These are phyloP conservation scores for Fraxinus cuspidata DNA, from an alignment of 257 asterid genomes.

Conservation along the genomic window DNA sequence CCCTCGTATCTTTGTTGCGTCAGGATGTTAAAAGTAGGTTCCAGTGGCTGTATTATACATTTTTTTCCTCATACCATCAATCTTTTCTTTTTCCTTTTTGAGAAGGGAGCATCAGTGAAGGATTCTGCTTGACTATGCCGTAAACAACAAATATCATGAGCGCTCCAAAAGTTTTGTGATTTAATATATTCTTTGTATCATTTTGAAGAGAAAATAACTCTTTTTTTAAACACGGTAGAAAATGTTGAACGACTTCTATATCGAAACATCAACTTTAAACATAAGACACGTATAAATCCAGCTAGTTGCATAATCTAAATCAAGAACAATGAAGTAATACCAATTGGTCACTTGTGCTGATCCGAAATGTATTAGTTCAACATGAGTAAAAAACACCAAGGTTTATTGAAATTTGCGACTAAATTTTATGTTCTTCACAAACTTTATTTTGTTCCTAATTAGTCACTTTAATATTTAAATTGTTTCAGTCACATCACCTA, in stretches of 20 bases:
- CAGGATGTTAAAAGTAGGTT: conserved; percentile 92
- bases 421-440: neutral
- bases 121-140: neutral
- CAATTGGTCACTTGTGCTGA: neutral
- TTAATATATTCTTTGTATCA: neutral
- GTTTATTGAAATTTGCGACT: neutral
- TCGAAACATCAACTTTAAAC: neutral
- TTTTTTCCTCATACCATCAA: neutral
- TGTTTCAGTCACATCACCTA: neutral
- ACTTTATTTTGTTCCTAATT: neutral
- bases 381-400: neutral
- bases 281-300: neutral
- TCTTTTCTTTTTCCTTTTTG: neutral
- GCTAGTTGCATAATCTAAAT: neutral
- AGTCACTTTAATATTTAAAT: neutral
- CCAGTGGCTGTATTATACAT: neutral
- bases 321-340: neutral
- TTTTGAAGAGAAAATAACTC: neutral
- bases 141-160: neutral
- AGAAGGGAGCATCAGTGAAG: neutral
- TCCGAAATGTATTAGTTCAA: neutral
- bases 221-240: neutral
- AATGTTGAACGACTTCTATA: neutral
- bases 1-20: conserved; percentile 74
- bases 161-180: neutral